Percentiles rank a stretch among this genome's conserved stretches.
These are phyloP conservation scores for Phytophthora europaea DNA, from an alignment of 352 stramenopile genomes.

Conservation along the genomic window DNA sequence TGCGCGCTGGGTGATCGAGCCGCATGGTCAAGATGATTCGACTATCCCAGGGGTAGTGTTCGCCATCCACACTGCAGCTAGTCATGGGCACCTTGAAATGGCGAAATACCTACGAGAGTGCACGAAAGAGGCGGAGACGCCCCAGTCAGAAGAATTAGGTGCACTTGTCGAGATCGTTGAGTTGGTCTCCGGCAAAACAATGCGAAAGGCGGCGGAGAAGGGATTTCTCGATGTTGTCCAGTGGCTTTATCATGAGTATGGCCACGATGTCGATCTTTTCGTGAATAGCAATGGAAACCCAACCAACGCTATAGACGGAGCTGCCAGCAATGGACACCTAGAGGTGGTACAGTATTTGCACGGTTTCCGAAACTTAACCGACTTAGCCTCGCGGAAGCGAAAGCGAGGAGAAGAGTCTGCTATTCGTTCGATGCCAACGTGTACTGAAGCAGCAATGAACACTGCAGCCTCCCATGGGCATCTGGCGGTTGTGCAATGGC, in stretches of 20 bases:
- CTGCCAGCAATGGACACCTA: conserved; percentile 33
- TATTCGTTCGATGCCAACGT: conserved; percentile 1
- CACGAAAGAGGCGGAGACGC: background rate
- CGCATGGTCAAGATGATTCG: background rate
- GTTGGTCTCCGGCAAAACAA: background rate
- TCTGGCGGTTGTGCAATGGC: conserved; percentile 32
- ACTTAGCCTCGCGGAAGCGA: background rate
- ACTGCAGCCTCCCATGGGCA: conserved; percentile 27
- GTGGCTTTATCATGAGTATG: conserved; percentile 1
- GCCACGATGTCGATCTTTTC: background rate
- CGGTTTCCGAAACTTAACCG: background rate
- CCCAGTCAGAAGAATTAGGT: background rate
- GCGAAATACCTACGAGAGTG: conserved; percentile 18
- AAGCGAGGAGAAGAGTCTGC: background rate
- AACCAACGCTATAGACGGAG: conserved; percentile 28
- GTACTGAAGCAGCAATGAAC: conserved; percentile 12
- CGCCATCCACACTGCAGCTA: conserved; percentile 3
- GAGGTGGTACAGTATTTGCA: conserved; percentile 36
- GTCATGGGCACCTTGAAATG: conserved; percentile 9
- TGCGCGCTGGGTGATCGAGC: conserved; percentile 7
- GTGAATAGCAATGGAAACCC: background rate
- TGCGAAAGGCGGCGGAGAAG: background rate
- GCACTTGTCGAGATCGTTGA: background rate
- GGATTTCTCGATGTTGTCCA: background rate
- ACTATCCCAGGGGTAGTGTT: background rate